Conservation (phyloP, 208 protist genomes). For the Novymonas esmeraldas region DNA sequence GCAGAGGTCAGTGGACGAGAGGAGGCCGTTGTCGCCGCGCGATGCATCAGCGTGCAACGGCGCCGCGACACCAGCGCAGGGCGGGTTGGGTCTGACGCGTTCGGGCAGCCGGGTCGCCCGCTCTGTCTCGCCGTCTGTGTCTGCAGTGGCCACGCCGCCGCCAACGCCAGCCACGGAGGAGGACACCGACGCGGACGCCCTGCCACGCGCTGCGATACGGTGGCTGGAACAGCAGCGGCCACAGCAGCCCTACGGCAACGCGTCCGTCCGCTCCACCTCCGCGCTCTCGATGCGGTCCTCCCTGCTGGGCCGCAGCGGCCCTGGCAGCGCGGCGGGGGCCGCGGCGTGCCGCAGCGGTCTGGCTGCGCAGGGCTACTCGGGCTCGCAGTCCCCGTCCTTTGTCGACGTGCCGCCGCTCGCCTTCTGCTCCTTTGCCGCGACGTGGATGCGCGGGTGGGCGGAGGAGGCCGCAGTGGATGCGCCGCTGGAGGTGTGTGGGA, state of each 20-base stretch:
- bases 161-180: not conserved
- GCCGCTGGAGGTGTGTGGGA: slow-evolving; percentile 12
- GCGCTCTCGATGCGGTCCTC: slow-evolving; percentile 12
- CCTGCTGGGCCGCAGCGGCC: not conserved
- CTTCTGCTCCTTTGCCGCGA: not conserved
- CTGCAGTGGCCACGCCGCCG: no score
- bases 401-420: not conserved
- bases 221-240: slow-evolving; percentile 1
- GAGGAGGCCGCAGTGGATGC: slow-evolving; percentile 18
- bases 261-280: slow-evolving; percentile 7
- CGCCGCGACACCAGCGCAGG: no score
- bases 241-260: not conserved
- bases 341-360: not conserved
- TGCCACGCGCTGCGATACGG: not conserved
- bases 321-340: not conserved
- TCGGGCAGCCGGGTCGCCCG: no score
- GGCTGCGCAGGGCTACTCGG: not conserved
- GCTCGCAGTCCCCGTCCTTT: not conserved
- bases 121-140: no score
- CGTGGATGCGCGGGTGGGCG: slow-evolving; percentile 12
- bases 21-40: no score
- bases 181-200: slow-evolving; percentile 1
- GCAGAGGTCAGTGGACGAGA: no score
- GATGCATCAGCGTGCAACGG: no score
- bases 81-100: no score